phyloP scores from a whole-genome alignment of 1,284 basidiomycete genomes.

The Rhodotorula sp. region DNA sequence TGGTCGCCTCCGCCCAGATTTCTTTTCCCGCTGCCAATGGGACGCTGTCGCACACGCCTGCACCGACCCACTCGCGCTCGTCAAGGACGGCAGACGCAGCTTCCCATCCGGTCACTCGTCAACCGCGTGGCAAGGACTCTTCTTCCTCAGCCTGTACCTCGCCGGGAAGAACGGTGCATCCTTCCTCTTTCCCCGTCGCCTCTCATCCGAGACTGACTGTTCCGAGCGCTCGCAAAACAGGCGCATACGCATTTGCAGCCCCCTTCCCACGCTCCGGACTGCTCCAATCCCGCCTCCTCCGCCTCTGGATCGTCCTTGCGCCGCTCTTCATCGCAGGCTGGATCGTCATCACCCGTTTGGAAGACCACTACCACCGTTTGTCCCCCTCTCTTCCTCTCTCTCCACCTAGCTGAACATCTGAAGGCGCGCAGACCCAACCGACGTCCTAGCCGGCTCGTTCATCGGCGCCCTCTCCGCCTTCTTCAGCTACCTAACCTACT shows the following conservation, averaged over 20 bases:
- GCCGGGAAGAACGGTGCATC: slow-evolving; percentile 56
- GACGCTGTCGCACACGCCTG: slow-evolving; percentile 56
- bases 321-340: slow-evolving; percentile 59
- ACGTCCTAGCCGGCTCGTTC: slow-evolving; percentile 35
- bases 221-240: slow-evolving; percentile 48
- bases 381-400: too few relatives aligned
- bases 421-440: slow-evolving; percentile 11
- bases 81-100: slow-evolving; percentile 41
- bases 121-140: slow-evolving; percentile 64
- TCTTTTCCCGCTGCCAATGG: slow-evolving; percentile 65
- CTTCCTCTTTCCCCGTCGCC: background rate
- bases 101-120: slow-evolving; percentile 59
- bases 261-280: slow-evolving; percentile 49
- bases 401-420: too few relatives aligned
- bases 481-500: slow-evolving; percentile 37
- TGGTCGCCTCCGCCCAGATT: slow-evolving; percentile 67
- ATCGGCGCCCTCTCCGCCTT: slow-evolving; percentile 34
- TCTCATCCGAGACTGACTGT: too few relatives aligned
- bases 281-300: slow-evolving; percentile 56
- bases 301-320: slow-evolving; percentile 54
- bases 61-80: slow-evolving; percentile 55
- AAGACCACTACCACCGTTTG: slow-evolving; percentile 39
- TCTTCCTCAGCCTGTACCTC: slow-evolving; percentile 62
- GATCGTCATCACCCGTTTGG: slow-evolving; percentile 55
- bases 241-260: slow-evolving; percentile 58